phyloP scores from a whole-genome alignment of 257 asterid species.

The Solanum pinnatisectum region DNA sequence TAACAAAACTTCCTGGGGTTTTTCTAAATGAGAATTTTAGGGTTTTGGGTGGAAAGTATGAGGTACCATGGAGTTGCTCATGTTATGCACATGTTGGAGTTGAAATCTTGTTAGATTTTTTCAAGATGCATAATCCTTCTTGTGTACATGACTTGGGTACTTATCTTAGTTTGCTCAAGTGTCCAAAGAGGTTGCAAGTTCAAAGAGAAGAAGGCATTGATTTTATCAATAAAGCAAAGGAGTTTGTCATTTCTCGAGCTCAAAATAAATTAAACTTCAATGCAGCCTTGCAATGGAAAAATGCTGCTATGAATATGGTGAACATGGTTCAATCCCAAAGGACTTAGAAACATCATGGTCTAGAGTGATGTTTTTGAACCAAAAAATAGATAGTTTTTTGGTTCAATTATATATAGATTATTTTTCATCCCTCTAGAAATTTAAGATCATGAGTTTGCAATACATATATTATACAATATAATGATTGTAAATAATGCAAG shows the following conservation, averaged over 20 bases:
- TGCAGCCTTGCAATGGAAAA: constrained; percentile 15
- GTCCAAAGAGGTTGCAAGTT: constrained; percentile 11
- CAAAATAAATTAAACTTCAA: constrained; percentile 4
- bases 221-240: constrained; percentile 21
- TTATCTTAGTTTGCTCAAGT: constrained; percentile 40
- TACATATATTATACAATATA: background rate
- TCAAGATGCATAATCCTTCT: constrained; percentile 50
- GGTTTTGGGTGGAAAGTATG: constrained; percentile 28
- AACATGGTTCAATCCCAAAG: constrained; percentile 34
- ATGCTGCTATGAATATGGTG: constrained; percentile 26
- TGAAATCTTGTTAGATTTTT: constrained; percentile 46
- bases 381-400: background rate
- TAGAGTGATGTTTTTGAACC: background rate
- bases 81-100: constrained; percentile 63
- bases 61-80: constrained; percentile 43
- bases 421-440: background rate
- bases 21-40: constrained; percentile 44
- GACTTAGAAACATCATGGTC: constrained; percentile 4
- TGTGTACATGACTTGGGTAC: constrained; percentile 56
- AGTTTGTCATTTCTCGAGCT: constrained; percentile 6
- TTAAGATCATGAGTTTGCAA: background rate
- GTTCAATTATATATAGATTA: background rate
- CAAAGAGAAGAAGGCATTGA: constrained; percentile 3
- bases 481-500: background rate
- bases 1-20: constrained; percentile 62